Percentiles rank a stretch among this genome's conserved stretches.
Evolutionary conservation across 176 grass and related monocot species (phyloP).

Genomic region (Ampelocalamus luodianensis): DNA sequence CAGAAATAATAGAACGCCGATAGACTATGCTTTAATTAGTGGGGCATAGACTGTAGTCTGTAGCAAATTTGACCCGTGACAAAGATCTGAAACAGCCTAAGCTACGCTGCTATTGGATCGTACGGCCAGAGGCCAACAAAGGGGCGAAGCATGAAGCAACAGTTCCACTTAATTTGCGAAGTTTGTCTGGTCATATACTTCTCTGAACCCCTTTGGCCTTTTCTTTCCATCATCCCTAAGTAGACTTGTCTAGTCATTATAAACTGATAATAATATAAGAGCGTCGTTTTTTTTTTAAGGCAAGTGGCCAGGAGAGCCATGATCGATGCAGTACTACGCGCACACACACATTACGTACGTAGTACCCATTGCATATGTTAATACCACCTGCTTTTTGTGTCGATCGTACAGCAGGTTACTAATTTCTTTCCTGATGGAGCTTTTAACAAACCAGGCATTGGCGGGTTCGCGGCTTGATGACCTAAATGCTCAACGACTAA

Average conservation of each 20-base stretch:
- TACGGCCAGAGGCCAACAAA: too few species aligned
- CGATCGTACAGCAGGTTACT: not conserved
- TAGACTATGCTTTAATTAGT: too few species aligned
- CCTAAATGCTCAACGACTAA: constrained; percentile 37
- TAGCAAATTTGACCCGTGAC: too few species aligned
- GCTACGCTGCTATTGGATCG: too few species aligned
- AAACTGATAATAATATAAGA: too few species aligned
- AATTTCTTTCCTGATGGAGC: constrained; percentile 10
- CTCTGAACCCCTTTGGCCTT: not conserved
- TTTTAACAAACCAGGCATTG: not conserved
- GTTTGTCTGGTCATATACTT: not conserved
- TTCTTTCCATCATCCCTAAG: not conserved
- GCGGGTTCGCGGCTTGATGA: not conserved
- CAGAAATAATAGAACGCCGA: too few species aligned
- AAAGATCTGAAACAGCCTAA: too few species aligned
- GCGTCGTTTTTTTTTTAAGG: too few species aligned
- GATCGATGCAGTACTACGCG: too few species aligned
- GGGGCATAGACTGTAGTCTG: too few species aligned
- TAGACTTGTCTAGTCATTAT: not conserved
- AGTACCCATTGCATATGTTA: not conserved
- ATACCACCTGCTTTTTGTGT: not conserved
- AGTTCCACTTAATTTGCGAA: constrained; percentile 10
- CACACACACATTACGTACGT: too few species aligned
- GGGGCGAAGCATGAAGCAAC: not conserved
- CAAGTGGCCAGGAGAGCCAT: too few species aligned